phyloP scores from a whole-genome alignment of 495 filamentous ascomycete genomes.

The Daldinia childiae region DNA sequence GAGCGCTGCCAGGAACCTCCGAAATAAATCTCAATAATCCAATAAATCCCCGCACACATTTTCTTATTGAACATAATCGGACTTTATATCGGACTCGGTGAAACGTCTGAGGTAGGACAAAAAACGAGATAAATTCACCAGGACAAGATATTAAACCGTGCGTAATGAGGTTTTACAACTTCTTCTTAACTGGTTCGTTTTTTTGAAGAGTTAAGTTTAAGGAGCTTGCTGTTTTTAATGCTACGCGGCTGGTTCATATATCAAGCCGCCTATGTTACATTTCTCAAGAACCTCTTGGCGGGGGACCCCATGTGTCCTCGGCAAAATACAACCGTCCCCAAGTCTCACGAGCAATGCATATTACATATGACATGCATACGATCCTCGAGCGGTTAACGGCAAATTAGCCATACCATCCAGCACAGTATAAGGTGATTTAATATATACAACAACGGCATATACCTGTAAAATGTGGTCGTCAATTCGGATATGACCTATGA shows the following conservation, averaged over 20 bases:
- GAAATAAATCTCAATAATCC: background rate
- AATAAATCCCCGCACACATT: background rate
- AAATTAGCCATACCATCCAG: constrained; percentile 7
- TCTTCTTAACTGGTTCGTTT: background rate
- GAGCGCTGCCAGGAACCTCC: background rate
- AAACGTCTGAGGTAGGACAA: background rate
- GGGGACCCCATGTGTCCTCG: constrained; percentile 31
- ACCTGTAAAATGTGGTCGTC: background rate
- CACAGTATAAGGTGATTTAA: background rate
- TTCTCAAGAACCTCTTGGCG: constrained; percentile 18
- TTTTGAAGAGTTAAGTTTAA: background rate
- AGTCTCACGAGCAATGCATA: constrained; percentile 21
- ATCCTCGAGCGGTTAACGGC: constrained; percentile 4
- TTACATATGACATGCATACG: constrained; percentile 24
- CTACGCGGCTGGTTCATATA: constrained; percentile 16
- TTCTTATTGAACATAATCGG: background rate
- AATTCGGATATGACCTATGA: constrained; percentile 16
- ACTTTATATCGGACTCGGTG: background rate
- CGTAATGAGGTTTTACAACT: background rate
- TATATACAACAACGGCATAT: constrained; percentile 13
- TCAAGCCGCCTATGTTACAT: constrained; percentile 4
- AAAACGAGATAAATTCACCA: background rate
- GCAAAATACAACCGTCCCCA: constrained; percentile 35
- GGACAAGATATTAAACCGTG: background rate
- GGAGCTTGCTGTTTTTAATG: background rate